Percentiles rank a stretch among this genome's conserved stretches.
These are phyloP conservation scores for Zasmidium angulare DNA, from an alignment of 2,329 filamentous ascomycete genomes.

Conservation along the genomic window DNA sequence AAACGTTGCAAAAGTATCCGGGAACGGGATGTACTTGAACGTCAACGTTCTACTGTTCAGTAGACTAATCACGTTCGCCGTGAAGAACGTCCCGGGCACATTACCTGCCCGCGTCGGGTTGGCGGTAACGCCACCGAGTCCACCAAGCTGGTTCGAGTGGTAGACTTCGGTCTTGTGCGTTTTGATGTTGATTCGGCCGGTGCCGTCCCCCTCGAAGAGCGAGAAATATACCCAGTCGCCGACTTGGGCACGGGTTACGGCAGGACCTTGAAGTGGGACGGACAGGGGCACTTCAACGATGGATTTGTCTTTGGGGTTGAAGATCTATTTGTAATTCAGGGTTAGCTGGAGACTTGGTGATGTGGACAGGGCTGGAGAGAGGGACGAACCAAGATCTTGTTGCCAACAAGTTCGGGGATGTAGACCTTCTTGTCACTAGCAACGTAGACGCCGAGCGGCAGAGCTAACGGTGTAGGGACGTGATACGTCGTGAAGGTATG, in stretches of 20 bases:
- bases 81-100: constrained; percentile 18
- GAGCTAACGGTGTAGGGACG: constrained; percentile 19
- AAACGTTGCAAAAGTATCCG: constrained; percentile 9
- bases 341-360: constrained; percentile 13
- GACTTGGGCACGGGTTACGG: constrained; percentile 18
- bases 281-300: constrained; percentile 9
- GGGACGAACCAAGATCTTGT: constrained; percentile 16
- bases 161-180: constrained; percentile 14
- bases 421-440: constrained; percentile 18
- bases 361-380: constrained; percentile 61
- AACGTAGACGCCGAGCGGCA: constrained; percentile 22
- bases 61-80: constrained; percentile 9
- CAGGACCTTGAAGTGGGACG: constrained; percentile 14
- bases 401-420: constrained; percentile 19
- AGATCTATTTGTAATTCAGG: not conserved
- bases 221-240: constrained; percentile 20
- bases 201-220: constrained; percentile 15
- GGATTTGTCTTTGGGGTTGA: constrained; percentile 8
- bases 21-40: constrained; percentile 16
- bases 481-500: constrained; percentile 20
- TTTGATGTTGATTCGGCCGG: constrained; percentile 20
- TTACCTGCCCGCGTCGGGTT: constrained; percentile 11
- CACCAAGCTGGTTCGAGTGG: constrained; percentile 11
- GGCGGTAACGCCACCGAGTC: constrained; percentile 14
- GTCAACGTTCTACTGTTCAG: constrained; percentile 16